These are phyloP conservation scores for Helicostylum pulchrum DNA, from an alignment of 192 early-diverging fungal species.

Conservation along the genomic window DNA sequence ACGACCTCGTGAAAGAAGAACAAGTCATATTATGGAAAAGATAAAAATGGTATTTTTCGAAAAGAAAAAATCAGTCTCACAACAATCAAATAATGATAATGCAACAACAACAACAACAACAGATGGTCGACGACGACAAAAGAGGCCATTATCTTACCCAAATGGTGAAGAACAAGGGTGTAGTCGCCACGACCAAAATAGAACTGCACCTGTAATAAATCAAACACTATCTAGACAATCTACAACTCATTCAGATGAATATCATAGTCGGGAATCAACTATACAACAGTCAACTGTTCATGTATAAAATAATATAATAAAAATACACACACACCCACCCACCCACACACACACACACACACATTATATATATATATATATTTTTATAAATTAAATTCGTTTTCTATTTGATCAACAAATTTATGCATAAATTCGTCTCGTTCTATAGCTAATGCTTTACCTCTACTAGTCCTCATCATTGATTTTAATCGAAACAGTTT, in stretches of 20 bases:
- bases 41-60: conserved; percentile 31
- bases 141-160: conserved; percentile 30
- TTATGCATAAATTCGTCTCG: conserved; percentile 54
- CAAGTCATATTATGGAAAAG: conserved; percentile 23
- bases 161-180: not conserved
- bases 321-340: too few species aligned
- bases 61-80: conserved; percentile 19
- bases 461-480: conserved; percentile 64
- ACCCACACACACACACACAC: too few species aligned
- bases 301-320: too few species aligned
- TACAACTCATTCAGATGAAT: not conserved
- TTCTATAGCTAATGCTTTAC: conserved; percentile 50
- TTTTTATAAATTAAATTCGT: conserved; percentile 42
- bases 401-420: conserved; percentile 55
- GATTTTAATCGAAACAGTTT: conserved; percentile 60
- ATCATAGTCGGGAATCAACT: not conserved
- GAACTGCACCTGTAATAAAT: not conserved
- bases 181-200: not conserved
- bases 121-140: not conserved
- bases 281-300: too few species aligned
- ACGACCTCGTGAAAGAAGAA: conserved; percentile 9
- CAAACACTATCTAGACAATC: conserved; percentile 13
- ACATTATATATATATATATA: too few species aligned
- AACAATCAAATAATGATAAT: not conserved
- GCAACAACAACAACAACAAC: too few species aligned